A percentile compares a stretch with the other conserved stretches of the same genome.
Conservation (phyloP, 345 rosid genomes). For the Salix brachista region DNA sequence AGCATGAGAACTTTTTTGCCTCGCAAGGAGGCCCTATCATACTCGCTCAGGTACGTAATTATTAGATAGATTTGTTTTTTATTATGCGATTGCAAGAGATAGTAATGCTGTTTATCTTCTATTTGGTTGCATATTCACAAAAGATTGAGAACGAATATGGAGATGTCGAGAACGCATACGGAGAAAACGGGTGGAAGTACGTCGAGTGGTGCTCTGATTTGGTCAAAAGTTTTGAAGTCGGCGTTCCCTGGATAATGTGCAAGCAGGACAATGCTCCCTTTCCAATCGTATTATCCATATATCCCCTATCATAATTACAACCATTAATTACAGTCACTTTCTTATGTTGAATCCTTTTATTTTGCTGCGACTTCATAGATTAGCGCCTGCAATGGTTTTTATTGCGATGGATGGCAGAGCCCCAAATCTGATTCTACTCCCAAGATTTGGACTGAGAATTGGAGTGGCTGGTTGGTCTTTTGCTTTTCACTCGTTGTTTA, state of each 20-base stretch:
- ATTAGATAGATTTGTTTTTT: not conserved
- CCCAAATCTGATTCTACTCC: no score
- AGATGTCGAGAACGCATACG: slow-evolving; percentile 6
- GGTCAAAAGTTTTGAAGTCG: slow-evolving; percentile 37
- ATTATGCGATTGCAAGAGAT: no score
- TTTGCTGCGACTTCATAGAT: not conserved
- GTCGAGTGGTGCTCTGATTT: slow-evolving; percentile 32
- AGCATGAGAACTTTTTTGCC: slow-evolving; percentile 9
- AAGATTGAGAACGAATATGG: slow-evolving; percentile 27
- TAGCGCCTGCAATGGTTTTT: slow-evolving; percentile 15
- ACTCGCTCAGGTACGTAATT: slow-evolving; percentile 19
- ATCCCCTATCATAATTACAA: not conserved
- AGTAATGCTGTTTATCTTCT: no score
- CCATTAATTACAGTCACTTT: no score
- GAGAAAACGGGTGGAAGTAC: slow-evolving; percentile 5
- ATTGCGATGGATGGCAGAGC: slow-evolving; percentile 7
- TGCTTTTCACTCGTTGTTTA: not conserved
- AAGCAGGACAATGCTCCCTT: slow-evolving; percentile 44
- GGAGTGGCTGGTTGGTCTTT: slow-evolving; percentile 15
- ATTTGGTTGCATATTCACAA: no score
- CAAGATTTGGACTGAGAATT: not conserved
- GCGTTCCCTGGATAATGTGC: slow-evolving; percentile 65
- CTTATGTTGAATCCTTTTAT: not conserved
- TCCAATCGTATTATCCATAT: slow-evolving; percentile 13
- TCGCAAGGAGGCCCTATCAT: slow-evolving; percentile 29